A percentile compares a stretch with the other conserved stretches of the same genome.
phyloP scores from a whole-genome alignment of 805 yeast species.

The Saturnispora hagleri region DNA sequence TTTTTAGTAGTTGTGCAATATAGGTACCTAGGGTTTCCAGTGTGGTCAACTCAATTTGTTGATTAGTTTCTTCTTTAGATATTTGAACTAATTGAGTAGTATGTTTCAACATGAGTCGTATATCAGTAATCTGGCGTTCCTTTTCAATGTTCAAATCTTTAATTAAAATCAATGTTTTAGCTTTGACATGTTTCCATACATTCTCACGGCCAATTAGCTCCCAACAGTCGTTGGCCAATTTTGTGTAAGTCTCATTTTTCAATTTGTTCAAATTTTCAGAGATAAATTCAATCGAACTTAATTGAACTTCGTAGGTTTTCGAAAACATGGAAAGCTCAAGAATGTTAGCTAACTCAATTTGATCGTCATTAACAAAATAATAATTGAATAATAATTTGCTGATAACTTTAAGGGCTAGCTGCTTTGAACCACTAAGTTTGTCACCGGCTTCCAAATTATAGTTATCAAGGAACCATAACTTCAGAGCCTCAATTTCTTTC shows the following conservation, averaged over 20 bases:
- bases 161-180: constrained; percentile 32
- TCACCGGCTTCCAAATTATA: constrained; percentile 16
- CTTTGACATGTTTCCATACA: constrained; percentile 38
- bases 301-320: constrained; percentile 36
- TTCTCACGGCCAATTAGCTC: constrained; percentile 13
- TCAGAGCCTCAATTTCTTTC: constrained; percentile 20
- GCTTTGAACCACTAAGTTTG: constrained; percentile 40
- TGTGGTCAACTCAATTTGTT: constrained; percentile 35
- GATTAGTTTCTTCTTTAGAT: constrained; percentile 15
- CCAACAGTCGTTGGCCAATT: constrained; percentile 19
- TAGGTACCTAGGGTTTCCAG: constrained; percentile 45
- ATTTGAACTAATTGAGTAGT: constrained; percentile 21
- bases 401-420: constrained; percentile 33
- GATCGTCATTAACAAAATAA: not conserved
- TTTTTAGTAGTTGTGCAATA: constrained; percentile 14
- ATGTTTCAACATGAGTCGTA: constrained; percentile 6
- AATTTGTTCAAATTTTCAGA: not conserved
- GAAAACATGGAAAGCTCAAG: constrained; percentile 30
- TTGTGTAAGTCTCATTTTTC: not conserved
- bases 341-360: constrained; percentile 11
- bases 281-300: constrained; percentile 31
- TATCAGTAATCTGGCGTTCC: not conserved
- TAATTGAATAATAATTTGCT: constrained; percentile 24
- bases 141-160: constrained; percentile 16
- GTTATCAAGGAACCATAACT: constrained; percentile 30